Conservation (phyloP, 768 basidiomycete genomes). For the Lactarius indigo region DNA sequence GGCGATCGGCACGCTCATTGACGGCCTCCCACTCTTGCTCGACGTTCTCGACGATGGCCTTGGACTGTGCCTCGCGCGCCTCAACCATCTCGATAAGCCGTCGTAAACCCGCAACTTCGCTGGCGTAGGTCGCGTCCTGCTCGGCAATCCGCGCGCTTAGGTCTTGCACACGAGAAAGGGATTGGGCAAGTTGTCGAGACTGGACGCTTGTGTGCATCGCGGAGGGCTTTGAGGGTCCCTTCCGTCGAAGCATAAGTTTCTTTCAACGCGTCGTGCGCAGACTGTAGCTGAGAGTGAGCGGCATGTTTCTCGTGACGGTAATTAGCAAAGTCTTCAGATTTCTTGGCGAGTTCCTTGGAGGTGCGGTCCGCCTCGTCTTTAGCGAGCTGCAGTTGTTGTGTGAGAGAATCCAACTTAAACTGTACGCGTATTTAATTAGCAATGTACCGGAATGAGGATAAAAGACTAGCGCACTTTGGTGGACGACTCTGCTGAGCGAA, state of each 20-base stretch:
- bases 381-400: constrained; percentile 76
- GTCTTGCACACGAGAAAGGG: constrained; percentile 69
- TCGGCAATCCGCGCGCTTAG: constrained; percentile 77
- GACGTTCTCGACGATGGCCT: constrained; percentile 75
- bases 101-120: constrained; percentile 69
- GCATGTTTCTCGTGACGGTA: constrained; percentile 80
- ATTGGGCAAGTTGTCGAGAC: constrained; percentile 70
- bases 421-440: constrained; percentile 31
- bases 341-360: constrained; percentile 60
- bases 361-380: constrained; percentile 73
- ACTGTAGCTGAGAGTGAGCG: constrained; percentile 71
- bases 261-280: constrained; percentile 67
- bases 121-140: constrained; percentile 77
- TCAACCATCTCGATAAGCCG: constrained; percentile 83
- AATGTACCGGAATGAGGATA: constrained; percentile 7
- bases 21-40: constrained; percentile 81
- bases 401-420: constrained; percentile 84
- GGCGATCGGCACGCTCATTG: constrained; percentile 61
- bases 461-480: constrained; percentile 50
- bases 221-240: constrained; percentile 67
- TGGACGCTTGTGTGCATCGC: constrained; percentile 69
- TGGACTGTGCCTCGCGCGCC: constrained; percentile 80
- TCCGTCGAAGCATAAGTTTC: constrained; percentile 66
- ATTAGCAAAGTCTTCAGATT: constrained; percentile 79
- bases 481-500: constrained; percentile 71